These are phyloP conservation scores for Babesia gibsoni DNA, from an alignment of 169 alveolate species.

Conservation along the genomic window DNA sequence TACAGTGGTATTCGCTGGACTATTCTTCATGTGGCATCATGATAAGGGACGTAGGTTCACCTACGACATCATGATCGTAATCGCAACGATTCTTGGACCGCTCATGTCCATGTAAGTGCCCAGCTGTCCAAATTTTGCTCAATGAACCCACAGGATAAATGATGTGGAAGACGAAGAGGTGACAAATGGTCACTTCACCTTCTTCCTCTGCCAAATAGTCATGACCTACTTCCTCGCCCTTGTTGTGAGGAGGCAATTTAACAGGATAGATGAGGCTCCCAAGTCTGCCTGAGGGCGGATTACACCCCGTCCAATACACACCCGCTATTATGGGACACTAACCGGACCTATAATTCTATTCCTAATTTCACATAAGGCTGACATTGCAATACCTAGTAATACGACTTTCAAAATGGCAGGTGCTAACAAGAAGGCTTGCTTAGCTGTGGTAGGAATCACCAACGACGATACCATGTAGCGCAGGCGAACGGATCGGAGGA, in stretches of 20 bases:
- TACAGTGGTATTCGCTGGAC: constrained; percentile 1
- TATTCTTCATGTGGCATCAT: constrained; percentile 34
- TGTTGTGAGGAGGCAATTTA: not conserved
- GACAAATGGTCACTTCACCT: not conserved
- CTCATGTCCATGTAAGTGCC: constrained; percentile 12
- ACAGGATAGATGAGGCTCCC: not conserved
- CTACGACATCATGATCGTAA: not conserved
- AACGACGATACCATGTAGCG: not conserved
- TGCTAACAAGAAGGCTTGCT: not conserved
- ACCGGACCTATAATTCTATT: too few species aligned
- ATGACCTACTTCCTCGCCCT: not conserved
- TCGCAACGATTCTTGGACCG: constrained; percentile 2
- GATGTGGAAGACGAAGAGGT: not conserved
- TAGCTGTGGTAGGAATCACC: constrained; percentile 26
- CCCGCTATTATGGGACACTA: too few species aligned
- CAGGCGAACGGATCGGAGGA: constrained; percentile 76
- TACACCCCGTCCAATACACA: too few species aligned
- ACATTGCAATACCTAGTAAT: not conserved
- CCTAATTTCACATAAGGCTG: not conserved
- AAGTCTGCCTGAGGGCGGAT: not conserved
- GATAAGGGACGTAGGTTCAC: not conserved
- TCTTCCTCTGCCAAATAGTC: not conserved
- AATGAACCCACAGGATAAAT: constrained; percentile 1
- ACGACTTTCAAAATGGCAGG: constrained; percentile 12
- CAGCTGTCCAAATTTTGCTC: not conserved